A percentile compares a stretch with the other conserved stretches of the same genome.
Conservation (phyloP, 2,329 filamentous ascomycete genomes). For the Aspergillus transmontanensis region DNA sequence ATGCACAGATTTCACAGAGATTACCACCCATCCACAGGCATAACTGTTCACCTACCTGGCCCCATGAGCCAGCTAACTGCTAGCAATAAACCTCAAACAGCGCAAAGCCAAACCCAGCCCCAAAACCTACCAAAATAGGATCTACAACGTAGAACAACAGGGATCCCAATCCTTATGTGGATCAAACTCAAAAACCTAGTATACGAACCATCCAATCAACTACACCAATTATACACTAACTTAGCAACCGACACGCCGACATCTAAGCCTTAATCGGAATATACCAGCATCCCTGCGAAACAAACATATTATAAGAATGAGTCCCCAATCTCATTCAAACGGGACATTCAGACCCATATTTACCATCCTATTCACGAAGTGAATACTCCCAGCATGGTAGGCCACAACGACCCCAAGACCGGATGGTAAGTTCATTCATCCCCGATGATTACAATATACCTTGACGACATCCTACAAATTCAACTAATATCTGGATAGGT, state of each 20-base stretch:
- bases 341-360: neutral
- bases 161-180: neutral
- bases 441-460: neutral
- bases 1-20: too few relatives aligned
- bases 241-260: neutral
- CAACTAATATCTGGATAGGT: neutral
- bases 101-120: too few relatives aligned
- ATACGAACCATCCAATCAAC: neutral
- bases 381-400: neutral
- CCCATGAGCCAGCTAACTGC: too few relatives aligned
- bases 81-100: too few relatives aligned
- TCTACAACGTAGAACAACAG: neutral
- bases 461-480: neutral
- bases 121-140: too few relatives aligned
- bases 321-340: neutral
- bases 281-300: neutral
- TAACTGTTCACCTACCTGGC: too few relatives aligned
- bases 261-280: neutral
- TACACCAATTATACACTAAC: neutral
- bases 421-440: neutral
- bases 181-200: neutral
- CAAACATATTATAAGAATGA: neutral
- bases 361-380: too few relatives aligned
- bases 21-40: too few relatives aligned
- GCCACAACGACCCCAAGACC: neutral